These are phyloP conservation scores for Hypsizygus marmoreus DNA, from an alignment of 768 basidiomycete genomes.

Conservation along the genomic window DNA sequence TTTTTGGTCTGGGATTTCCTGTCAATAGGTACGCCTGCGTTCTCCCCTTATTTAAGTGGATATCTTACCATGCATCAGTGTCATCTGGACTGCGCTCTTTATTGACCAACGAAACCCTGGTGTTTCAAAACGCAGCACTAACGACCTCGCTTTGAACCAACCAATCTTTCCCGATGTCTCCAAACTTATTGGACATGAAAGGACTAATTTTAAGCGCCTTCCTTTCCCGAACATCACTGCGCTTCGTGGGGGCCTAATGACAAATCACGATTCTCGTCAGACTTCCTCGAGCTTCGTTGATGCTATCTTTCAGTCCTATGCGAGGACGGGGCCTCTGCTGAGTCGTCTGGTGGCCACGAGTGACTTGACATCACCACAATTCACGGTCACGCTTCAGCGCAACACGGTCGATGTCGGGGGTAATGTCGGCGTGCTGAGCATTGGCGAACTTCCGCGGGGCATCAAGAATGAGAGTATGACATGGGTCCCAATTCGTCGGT, in stretches of 20 bases:
- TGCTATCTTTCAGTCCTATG: constrained; percentile 43
- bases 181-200: constrained; percentile 11
- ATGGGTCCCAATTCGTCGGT: constrained; percentile 66
- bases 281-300: constrained; percentile 21
- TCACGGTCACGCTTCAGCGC: constrained; percentile 66
- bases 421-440: constrained; percentile 62
- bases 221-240: constrained; percentile 7
- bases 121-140: constrained; percentile 3
- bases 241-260: constrained; percentile 4
- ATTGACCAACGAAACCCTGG: constrained; percentile 13
- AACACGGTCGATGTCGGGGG: constrained; percentile 69
- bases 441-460: constrained; percentile 63
- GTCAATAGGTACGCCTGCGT: constrained; percentile 53
- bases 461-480: constrained; percentile 53
- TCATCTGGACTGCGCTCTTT: constrained; percentile 47
- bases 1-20: constrained; percentile 78
- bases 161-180: constrained; percentile 31
- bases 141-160: constrained; percentile 20
- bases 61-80: constrained; percentile 28
- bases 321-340: constrained; percentile 45
- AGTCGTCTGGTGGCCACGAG: constrained; percentile 43
- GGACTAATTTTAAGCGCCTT: constrained; percentile 9
- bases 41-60: not conserved
- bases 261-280: constrained; percentile 16
- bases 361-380: constrained; percentile 44